Evolutionary conservation across 768 basidiomycete species (phyloP), one percentile per base, ranked within the genome.

Genomic region (Mycena haematopus): DNA sequence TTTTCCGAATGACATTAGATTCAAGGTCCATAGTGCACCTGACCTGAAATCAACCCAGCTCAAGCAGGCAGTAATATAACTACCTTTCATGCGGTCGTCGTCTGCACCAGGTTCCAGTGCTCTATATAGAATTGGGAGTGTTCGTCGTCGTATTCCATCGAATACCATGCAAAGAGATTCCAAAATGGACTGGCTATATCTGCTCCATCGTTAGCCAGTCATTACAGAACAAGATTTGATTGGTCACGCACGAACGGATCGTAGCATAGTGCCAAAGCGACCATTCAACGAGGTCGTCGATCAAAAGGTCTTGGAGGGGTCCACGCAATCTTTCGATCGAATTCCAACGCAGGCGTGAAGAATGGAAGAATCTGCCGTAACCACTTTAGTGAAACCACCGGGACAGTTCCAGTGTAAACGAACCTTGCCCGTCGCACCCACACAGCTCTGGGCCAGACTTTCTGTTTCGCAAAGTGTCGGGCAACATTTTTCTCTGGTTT

Each of bases 41-140:
- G 38, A 19, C 24, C 24, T 14, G 36, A 50, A 17, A 33, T 52
- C 21, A 50, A 49, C 40, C 53, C 3, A 40, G 33, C 31, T 13
- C 31, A 17, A n/a, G 11, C 2, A 36, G 22, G 2, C 33, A n/a
- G 31, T 4, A 46, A 21, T 4, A 38, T n/a, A 24, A 44, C 22
- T 24, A 35, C 61, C 95, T 77, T 97, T 96, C 88, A 95, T 92
- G n/a, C 90, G 83, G 72, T 94, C 92, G 68, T 92, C 92, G 40
- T 95, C 93, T 21, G 82, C 83, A 3, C 89, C 92, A 7, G 88
- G 86, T 52, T 84, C 79, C 54, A 90, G 75, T 6, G 85, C 83
- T 42, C 79, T 73, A 62, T 86, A 84, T n/a, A 90, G 72, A 45
- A 77, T 62, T 10, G 89, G 88, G 21, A 90, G 77, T 38, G 83